phyloP scores from a whole-genome alignment of 179 eudicot genomes.

The Beta lomatogona region DNA sequence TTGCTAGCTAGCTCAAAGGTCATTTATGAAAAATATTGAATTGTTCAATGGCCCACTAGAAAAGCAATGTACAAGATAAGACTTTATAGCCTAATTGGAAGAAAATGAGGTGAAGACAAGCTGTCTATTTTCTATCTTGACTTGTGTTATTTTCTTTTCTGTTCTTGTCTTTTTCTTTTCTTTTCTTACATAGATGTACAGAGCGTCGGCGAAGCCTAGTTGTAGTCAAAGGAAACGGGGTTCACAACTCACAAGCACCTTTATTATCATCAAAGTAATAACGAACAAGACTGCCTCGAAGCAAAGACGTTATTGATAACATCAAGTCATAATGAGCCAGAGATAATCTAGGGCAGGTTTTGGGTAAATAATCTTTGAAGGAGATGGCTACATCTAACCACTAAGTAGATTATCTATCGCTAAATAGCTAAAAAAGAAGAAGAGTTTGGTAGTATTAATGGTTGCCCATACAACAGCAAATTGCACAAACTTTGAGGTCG shows the following conservation, averaged over 20 bases:
- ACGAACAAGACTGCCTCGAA: background rate
- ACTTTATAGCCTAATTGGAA: background rate
- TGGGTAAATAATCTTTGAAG: too few relatives aligned
- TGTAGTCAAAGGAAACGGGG: background rate
- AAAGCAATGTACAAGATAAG: background rate
- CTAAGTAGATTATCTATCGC: too few relatives aligned
- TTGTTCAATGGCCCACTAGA: background rate
- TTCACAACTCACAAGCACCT: background rate
- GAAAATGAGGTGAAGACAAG: background rate
- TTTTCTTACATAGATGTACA: background rate
- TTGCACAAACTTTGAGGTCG: too few relatives aligned
- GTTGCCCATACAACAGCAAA: too few relatives aligned
- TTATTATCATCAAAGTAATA: background rate
- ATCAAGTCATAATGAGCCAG: too few relatives aligned
- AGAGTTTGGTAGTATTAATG: too few relatives aligned
- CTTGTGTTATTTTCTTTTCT: background rate
- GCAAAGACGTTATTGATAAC: too few relatives aligned
- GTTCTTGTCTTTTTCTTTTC: background rate
- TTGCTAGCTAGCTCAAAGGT: background rate
- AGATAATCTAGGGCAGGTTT: too few relatives aligned
- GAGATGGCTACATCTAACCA: too few relatives aligned
- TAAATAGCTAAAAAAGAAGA: too few relatives aligned
- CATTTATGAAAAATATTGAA: background rate
- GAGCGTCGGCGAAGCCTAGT: background rate
- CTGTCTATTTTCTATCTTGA: background rate